Base-by-base conservation (phyloP, 495 filamentous ascomycete species). In the Neurospora discreta region DNA sequence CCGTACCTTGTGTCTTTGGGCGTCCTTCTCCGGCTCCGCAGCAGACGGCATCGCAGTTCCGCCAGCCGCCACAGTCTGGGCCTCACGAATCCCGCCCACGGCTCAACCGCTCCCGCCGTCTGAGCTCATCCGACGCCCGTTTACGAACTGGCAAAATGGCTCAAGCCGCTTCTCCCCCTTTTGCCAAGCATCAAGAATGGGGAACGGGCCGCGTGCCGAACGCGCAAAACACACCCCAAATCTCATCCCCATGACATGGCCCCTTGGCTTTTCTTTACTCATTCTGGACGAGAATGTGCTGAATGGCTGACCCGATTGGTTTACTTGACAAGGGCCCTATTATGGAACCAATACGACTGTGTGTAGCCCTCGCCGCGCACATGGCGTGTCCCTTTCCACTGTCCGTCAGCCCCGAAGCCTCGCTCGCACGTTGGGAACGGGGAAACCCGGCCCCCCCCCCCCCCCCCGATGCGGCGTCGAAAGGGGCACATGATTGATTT, bases 201-300 rank as follows among this genome's bases (percentile, higher is more conserved):
- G 71, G 67, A 68, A 72, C 71, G 71, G 71, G 39, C 71, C 71
- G 71, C 42, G 41, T 69, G 71, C 71, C 71, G 58, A 68, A 33
- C 18, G 41, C 39, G 40, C 69, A 46, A 30, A 33, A 70, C 36
- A 70, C 36, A 70, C 26, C 18, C 15, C 2, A 33, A 7, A 65
- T 65, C 18, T 65, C 15, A 65, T 65, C 52, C 44, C 52, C 26
- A 65, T 36, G 30, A 65, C 33, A n/a, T n/a, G n/a, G n/a, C 52
- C 52, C 52, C 26, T 65, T 65, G 52, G 15, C 15, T 65, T 65
- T 65, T 26, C 52, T 65, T 65, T 65, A 36, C 52, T 65, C 52
- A 65, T 65, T 33, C 52, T 65, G 26, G 52, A 65, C 26, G 52
- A 65, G 52, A 65, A 65, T 8, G 33, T 65, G 52, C 52, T 26